phyloP scores from a whole-genome alignment of 495 filamentous ascomycete species.

The Neurospora sp. region DNA sequence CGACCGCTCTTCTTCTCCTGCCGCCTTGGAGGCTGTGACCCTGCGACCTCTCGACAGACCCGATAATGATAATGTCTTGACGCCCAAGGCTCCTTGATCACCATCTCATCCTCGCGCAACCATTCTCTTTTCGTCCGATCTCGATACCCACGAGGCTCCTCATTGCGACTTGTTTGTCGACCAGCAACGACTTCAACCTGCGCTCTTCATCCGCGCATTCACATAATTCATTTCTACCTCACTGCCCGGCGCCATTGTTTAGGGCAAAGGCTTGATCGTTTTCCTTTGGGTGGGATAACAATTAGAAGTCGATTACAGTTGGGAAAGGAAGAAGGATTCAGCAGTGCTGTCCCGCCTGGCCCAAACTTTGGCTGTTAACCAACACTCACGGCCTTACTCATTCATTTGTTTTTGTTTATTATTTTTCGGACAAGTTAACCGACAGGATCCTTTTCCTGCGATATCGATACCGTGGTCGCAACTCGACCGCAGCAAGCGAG shows the following conservation, averaged over 20 bases:
- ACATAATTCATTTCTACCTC: background rate
- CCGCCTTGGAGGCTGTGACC: background rate
- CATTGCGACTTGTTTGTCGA: background rate
- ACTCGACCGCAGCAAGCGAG: conserved; percentile 12
- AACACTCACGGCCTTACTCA: background rate
- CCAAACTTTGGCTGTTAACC: conserved; percentile 1
- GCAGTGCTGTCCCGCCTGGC: conserved; percentile 25
- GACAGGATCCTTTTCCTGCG: conserved; percentile 2
- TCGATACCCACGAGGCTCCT: background rate
- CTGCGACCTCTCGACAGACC: conserved; percentile 5
- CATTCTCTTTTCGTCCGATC: background rate
- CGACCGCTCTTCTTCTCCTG: background rate
- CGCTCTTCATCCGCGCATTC: background rate
- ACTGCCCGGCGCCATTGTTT: background rate
- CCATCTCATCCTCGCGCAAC: background rate
- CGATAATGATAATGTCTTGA: conserved; percentile 17
- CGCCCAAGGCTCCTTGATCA: conserved; percentile 7
- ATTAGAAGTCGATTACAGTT: background rate
- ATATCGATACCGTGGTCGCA: conserved; percentile 14
- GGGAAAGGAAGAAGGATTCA: conserved; percentile 19
- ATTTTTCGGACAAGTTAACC: background rate
- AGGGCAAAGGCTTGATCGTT: background rate
- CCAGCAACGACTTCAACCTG: background rate
- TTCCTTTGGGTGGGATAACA: background rate
- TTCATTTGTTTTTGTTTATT: background rate